These are phyloP conservation scores for Candida maesae DNA, from an alignment of 805 yeast genomes.

Conservation along the genomic window DNA sequence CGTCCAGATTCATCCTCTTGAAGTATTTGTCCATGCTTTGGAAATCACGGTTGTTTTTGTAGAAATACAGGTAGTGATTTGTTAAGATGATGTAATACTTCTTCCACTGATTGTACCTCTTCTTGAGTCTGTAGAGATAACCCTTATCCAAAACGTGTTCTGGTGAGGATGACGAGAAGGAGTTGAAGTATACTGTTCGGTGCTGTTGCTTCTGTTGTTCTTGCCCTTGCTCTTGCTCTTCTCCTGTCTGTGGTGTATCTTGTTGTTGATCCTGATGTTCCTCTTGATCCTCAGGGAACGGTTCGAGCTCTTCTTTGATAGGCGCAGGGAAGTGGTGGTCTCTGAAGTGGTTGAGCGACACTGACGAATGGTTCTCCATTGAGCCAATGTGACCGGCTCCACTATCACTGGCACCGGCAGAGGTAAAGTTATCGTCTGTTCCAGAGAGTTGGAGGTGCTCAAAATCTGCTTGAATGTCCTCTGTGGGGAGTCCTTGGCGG, in stretches of 20 bases:
- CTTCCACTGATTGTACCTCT: constrained; percentile 47
- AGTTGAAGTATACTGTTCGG: constrained; percentile 17
- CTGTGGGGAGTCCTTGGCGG: background rate
- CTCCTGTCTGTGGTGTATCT: too few species aligned
- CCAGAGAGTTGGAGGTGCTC: constrained; percentile 18
- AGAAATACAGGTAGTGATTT: constrained; percentile 36
- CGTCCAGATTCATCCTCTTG: constrained; percentile 33
- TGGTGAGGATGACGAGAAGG: constrained; percentile 21
- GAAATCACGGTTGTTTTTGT: constrained; percentile 30
- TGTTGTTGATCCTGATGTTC: background rate
- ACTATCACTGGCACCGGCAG: constrained; percentile 15
- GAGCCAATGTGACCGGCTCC: background rate
- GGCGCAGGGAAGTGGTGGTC: background rate
- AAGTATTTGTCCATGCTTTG: constrained; percentile 19
- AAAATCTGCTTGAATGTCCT: constrained; percentile 6
- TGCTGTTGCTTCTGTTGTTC: background rate
- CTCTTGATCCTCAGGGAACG: background rate
- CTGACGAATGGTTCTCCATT: constrained; percentile 8
- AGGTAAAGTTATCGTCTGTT: constrained; percentile 26
- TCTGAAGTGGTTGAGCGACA: constrained; percentile 7
- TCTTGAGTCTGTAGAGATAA: constrained; percentile 35
- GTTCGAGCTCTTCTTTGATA: constrained; percentile 4
- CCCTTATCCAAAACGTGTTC: constrained; percentile 42
- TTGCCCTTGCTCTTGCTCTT: too few species aligned
- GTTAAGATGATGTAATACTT: constrained; percentile 41